phyloP scores from a whole-genome alignment of 2,329 filamentous ascomycete genomes.

The Cryphonectria nitschkei region DNA sequence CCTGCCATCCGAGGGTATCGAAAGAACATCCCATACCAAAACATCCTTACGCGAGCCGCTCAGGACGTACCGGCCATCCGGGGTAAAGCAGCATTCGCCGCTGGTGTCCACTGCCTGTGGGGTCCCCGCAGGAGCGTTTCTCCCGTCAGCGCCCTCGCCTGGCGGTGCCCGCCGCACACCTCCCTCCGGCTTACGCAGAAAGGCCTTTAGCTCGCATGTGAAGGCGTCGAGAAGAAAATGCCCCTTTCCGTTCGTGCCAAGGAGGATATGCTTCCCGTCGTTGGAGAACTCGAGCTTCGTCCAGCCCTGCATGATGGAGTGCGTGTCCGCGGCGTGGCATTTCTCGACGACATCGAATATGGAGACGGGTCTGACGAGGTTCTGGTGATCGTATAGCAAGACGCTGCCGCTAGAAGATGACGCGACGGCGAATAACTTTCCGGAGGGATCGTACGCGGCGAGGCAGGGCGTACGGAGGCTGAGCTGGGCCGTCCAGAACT shows the following conservation, averaged over 20 bases:
- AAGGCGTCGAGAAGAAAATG: slow-evolving; percentile 97
- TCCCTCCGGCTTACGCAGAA: slow-evolving; percentile 63
- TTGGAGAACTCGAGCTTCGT: slow-evolving; percentile 94
- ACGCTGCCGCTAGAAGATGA: slow-evolving; percentile 79
- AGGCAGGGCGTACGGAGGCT: slow-evolving; percentile 82
- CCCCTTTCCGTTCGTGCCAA: slow-evolving; percentile 81
- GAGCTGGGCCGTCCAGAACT: slow-evolving; percentile 78
- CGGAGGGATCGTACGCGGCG: slow-evolving; percentile 88
- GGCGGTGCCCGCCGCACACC: slow-evolving; percentile 56
- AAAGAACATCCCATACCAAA: slow-evolving; percentile 82
- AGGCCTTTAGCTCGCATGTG: slow-evolving; percentile 76
- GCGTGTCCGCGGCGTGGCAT: slow-evolving; percentile 51
- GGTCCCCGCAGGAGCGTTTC: slow-evolving; percentile 36
- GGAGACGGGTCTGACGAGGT: slow-evolving; percentile 91
- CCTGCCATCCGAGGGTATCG: slow-evolving; percentile 53
- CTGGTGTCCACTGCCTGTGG: slow-evolving; percentile 55
- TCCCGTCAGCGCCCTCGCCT: slow-evolving; percentile 51
- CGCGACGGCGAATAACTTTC: slow-evolving; percentile 86
- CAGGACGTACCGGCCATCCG: slow-evolving; percentile 86
- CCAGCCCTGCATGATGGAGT: slow-evolving; percentile 73
- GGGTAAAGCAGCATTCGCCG: slow-evolving; percentile 85
- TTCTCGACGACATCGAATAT: slow-evolving; percentile 77
- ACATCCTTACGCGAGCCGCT: slow-evolving; percentile 77
- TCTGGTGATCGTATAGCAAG: slow-evolving; percentile 89
- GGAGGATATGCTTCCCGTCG: slow-evolving; percentile 83